phyloP scores from a whole-genome alignment of 2,329 filamentous ascomycete genomes.

The Plenodomus lindquistii region DNA sequence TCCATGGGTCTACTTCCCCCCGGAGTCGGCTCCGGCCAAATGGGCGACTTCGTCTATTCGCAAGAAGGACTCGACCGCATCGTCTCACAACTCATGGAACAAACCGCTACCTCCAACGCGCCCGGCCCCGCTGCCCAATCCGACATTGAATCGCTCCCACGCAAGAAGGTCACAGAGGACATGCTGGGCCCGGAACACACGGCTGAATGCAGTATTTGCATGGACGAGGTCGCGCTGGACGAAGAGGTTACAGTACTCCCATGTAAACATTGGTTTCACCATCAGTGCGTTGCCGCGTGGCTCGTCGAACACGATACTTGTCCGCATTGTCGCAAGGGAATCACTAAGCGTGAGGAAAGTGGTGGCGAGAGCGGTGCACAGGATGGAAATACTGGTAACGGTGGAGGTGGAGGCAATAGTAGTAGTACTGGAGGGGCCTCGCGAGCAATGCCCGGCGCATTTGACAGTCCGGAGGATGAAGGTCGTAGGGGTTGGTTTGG shows the following conservation, averaged over 20 bases:
- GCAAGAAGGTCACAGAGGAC: conserved; percentile 68
- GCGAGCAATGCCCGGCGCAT: background rate
- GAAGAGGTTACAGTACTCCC: conserved; percentile 77
- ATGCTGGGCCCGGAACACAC: conserved; percentile 71
- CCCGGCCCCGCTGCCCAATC: conserved; percentile 77
- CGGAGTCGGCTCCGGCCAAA: conserved; percentile 43
- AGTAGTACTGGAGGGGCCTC: no score
- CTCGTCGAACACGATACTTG: conserved; percentile 90
- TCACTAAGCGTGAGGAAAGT: conserved; percentile 43
- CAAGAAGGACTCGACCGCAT: conserved; percentile 90
- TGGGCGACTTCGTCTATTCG: conserved; percentile 84
- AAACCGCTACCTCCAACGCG: conserved; percentile 74
- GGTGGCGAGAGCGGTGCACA: conserved; percentile 6
- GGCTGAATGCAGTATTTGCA: conserved; percentile 91
- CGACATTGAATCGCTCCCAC: conserved; percentile 74
- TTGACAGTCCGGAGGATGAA: background rate
- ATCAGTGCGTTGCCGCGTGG: conserved; percentile 80
- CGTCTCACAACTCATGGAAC: conserved; percentile 85
- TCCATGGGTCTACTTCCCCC: conserved; percentile 29
- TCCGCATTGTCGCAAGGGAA: conserved; percentile 71
- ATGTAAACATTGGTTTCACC: conserved; percentile 94
- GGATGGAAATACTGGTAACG: no score
- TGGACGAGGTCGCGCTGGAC: conserved; percentile 76
- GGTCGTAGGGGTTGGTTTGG: background rate
- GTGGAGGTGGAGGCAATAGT: no score